Evolutionary conservation across 75 land plant genomes (phyloP).

Genomic region (Sequoia sempervirens): DNA sequence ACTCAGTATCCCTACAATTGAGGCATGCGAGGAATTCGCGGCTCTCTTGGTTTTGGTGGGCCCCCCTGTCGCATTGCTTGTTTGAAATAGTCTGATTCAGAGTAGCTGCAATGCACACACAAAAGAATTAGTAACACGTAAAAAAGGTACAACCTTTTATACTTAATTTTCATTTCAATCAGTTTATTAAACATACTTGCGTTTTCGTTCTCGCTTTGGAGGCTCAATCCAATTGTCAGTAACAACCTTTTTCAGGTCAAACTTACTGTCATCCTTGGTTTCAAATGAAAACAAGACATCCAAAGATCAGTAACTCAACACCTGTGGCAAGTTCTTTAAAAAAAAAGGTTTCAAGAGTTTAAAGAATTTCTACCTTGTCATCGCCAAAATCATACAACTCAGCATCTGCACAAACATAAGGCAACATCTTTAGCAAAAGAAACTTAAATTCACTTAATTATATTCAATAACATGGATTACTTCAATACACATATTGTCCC

Average conservation of each 20-base stretch:
- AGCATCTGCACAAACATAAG: conserved; percentile 49
- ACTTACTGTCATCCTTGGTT: conserved; percentile 69
- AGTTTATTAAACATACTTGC: conserved; percentile 58
- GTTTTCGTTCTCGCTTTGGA: conserved; percentile 90
- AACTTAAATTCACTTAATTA: neutral
- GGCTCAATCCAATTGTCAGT: conserved; percentile 99
- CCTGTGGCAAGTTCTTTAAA: too few relatives aligned
- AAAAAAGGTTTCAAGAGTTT: neutral
- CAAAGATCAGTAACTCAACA: neutral
- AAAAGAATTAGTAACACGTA: neutral
- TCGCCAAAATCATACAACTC: conserved; percentile 92
- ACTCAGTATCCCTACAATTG: conserved; percentile 54
- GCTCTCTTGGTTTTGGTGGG: conserved; percentile 87
- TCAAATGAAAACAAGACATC: neutral
- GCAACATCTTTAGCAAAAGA: neutral
- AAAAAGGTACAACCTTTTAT: neutral
- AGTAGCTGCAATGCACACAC: conserved; percentile 47
- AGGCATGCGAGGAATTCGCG: conserved; percentile 99
- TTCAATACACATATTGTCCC: neutral
- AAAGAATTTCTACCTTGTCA: conserved; percentile 54
- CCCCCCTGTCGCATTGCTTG: conserved; percentile 98
- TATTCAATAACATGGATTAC: neutral
- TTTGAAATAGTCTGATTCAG: conserved; percentile 96
- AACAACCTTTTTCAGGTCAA: conserved; percentile 90
- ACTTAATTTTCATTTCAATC: neutral